A percentile compares a stretch with the other conserved stretches of the same genome.
These are phyloP conservation scores for Corniculantispora saksenae DNA, from an alignment of 2,329 filamentous ascomycete species.

Conservation along the genomic window DNA sequence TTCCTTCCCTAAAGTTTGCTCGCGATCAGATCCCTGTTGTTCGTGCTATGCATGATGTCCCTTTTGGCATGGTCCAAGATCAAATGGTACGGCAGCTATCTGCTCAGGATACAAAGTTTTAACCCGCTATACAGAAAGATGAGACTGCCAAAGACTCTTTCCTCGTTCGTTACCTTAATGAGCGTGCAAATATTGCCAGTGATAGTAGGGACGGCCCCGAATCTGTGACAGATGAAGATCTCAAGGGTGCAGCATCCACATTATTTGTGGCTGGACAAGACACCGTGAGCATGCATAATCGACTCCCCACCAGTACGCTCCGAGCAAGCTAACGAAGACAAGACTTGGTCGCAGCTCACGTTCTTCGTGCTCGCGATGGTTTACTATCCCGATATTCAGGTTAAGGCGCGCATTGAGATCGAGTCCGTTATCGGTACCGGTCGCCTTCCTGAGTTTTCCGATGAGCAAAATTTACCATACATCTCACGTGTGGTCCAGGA, in stretches of 20 bases:
- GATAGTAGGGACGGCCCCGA: too few species aligned
- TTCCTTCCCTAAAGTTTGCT: slow-evolving; percentile 35
- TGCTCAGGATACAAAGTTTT: too few species aligned
- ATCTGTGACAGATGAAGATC: too few species aligned
- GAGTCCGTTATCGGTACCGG: slow-evolving; percentile 47
- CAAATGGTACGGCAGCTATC: too few species aligned
- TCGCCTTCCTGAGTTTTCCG: slow-evolving; percentile 48
- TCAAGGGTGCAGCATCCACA: slow-evolving; percentile 51
- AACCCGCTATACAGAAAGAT: too few species aligned
- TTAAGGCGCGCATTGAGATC: slow-evolving; percentile 47
- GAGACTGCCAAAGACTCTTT: too few species aligned
- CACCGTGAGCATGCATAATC: too few species aligned
- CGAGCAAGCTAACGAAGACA: too few species aligned
- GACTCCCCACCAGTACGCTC: too few species aligned
- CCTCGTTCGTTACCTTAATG: too few species aligned
- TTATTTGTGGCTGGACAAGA: slow-evolving; percentile 50
- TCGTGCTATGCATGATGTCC: slow-evolving; percentile 44
- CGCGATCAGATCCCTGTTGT: slow-evolving; percentile 36
- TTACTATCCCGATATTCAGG: slow-evolving; percentile 44
- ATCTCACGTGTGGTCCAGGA: slow-evolving; percentile 50
- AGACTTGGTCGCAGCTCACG: slow-evolving; percentile 44
- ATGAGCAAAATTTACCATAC: slow-evolving; percentile 43
- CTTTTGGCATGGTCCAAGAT: slow-evolving; percentile 40
- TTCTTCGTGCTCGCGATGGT: slow-evolving; percentile 48
- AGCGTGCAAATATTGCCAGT: slow-evolving; percentile 32